Base-by-base conservation (phyloP, 805 yeast species). In the Spathaspora girioi region DNA sequence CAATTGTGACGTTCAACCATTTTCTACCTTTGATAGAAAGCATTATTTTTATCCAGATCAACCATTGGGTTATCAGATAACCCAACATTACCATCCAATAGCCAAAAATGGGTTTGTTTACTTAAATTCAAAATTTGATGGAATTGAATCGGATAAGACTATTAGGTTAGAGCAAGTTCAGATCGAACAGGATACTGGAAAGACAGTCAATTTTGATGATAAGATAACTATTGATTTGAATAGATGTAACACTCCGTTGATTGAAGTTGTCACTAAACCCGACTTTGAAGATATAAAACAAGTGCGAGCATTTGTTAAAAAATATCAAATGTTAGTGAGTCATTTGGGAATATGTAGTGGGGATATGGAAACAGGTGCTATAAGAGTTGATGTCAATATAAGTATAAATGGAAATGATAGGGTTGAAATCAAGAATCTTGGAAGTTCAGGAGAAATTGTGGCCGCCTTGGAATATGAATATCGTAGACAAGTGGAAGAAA, bases 11-110 rank as follows among this genome's bases (percentile, higher is more conserved):
- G 76, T 94, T 14, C 80, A 80, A 52, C 56, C 67, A 0, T 56
- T 62, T 7, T 87, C 93, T 1, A 73, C 84, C 1, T 94, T 94
- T 66, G 99, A 94, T 63, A 75, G 99, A 57, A 94, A 94, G 67
- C 99, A 94, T 65, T 94, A 94, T 66, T 91, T 94, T 67, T 94
- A 94, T 66, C 93, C 92, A 1, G 99, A 94, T 66, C 98, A 94
- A 65, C 99, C 99, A 0, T 69, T 87, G 49, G 99, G 99, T 1
- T 94, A 91, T 68, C 99, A 94, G 65, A 87, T 94, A 47, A 94
- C 99, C 0, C 99, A 94, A 68, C 88, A 83, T 62, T 89, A 80
- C 64, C 77, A 77, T 35, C 97, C 98, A 0, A 73, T 89, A 45
- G 94, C 97, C 1, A 71, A 66, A 31, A 76, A 81, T 46, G 99